These are phyloP conservation scores for Cucumis hystrix DNA, from an alignment of 306 rosid species.

Conservation along the genomic window DNA sequence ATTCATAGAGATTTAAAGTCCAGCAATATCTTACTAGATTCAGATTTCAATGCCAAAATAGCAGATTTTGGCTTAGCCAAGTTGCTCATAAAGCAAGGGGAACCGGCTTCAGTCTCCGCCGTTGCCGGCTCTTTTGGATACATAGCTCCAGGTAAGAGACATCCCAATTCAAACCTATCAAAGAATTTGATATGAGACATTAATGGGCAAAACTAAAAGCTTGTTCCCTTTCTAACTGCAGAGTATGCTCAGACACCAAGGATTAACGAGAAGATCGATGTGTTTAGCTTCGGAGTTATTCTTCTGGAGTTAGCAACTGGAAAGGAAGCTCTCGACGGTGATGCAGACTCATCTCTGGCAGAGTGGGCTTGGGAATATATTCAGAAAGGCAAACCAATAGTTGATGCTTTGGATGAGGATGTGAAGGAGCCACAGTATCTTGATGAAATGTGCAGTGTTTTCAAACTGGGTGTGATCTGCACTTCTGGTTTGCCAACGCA, in stretches of 20 bases:
- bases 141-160: conserved; percentile 75
- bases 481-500: conserved; percentile 28
- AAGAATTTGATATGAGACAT: background rate
- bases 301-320: conserved; percentile 62
- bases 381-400: conserved; percentile 22
- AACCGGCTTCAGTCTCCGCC: conserved; percentile 57
- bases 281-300: conserved; percentile 65
- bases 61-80: conserved; percentile 83
- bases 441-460: conserved; percentile 41
- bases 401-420: conserved; percentile 42
- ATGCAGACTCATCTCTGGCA: conserved; percentile 47
- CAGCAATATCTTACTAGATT: conserved; percentile 69
- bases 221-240: conserved; percentile 10
- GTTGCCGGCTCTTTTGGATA: conserved; percentile 88
- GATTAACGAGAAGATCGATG: conserved; percentile 69
- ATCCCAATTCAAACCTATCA: background rate
- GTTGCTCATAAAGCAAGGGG: conserved; percentile 53
- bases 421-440: conserved; percentile 29
- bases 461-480: conserved; percentile 54
- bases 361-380: conserved; percentile 50
- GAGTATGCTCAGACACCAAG: conserved; percentile 44
- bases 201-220: background rate
- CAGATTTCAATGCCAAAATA: conserved; percentile 58
- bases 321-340: conserved; percentile 46
- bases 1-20: conserved; percentile 72